Evolutionary conservation across 495 filamentous ascomycete genomes (phyloP).

Genomic region (Aspergillus homomorphus): DNA sequence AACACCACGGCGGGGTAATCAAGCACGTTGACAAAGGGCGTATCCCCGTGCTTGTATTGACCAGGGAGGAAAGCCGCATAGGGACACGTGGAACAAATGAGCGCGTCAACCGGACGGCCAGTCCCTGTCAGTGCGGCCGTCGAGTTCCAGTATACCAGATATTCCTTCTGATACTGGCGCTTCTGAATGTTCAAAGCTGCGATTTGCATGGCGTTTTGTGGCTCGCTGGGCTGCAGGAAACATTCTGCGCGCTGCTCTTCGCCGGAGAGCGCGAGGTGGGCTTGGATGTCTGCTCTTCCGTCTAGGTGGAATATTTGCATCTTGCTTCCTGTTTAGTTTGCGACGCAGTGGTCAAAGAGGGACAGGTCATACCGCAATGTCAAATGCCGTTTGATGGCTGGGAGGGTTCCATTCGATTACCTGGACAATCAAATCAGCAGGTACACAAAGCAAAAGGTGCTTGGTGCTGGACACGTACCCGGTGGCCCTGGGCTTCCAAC

Average conservation of each 20-base stretch:
- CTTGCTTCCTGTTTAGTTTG: constrained; percentile 1
- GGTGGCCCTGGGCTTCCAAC: constrained; percentile 53
- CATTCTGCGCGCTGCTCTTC: constrained; percentile 48
- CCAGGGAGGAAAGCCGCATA: constrained; percentile 48
- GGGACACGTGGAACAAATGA: constrained; percentile 47
- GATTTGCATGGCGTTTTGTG: constrained; percentile 44
- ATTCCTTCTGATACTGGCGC: constrained; percentile 58
- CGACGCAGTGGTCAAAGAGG: not conserved
- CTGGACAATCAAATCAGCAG: constrained; percentile 16
- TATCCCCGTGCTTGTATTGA: constrained; percentile 49
- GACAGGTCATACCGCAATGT: constrained; percentile 29
- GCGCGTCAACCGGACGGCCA: constrained; percentile 54
- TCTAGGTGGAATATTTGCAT: constrained; percentile 39
- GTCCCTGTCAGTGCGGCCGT: constrained; percentile 53
- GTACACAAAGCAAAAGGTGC: not conserved
- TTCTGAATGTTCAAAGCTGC: constrained; percentile 55
- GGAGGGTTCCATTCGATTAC: constrained; percentile 59
- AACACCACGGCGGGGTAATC: constrained; percentile 58
- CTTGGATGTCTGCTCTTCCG: constrained; percentile 48
- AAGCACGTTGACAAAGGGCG: constrained; percentile 50
- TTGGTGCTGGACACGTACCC: constrained; percentile 22
- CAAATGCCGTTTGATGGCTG: constrained; percentile 35
- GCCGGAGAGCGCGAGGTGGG: constrained; percentile 53
- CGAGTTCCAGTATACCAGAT: constrained; percentile 69
- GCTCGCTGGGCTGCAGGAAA: constrained; percentile 17